Evolutionary conservation across 108 stramenopile species (phyloP), one percentile per base, ranked within the genome.

Genomic region (Skeletonema marinoi): DNA sequence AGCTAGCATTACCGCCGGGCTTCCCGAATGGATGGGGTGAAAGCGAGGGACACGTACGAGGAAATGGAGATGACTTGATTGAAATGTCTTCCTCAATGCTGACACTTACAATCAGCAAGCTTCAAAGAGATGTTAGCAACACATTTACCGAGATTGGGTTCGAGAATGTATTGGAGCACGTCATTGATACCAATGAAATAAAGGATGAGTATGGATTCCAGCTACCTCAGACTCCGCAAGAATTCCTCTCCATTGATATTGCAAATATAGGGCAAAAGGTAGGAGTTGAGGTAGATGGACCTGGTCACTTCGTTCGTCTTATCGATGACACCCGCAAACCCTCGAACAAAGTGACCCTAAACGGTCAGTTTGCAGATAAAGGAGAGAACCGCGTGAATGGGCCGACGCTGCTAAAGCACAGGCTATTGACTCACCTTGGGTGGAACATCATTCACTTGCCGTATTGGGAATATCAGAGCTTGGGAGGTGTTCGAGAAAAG

Each of bases 231-330:
- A 73, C 42, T 54, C 82, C 81, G 29, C 65, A 80, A n/a, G 86
- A 88, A 58, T 81, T 91, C 60, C 72, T 91, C 29, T 88, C 88
- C 10, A 67, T 91, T 39, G 93, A 94, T 73, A 87, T 94, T 78
- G 93, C 93, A 59, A 84, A 94, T 66, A 56, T 88, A 30, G 78
- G 82, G 4, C 29, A 66, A 12, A 75, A 73, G 39, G 81, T 96
- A 41, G 94, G 92, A 11, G 83, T 96, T 32, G 94, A 96, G 82
- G 91, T 96, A 2, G 94, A 96, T 62, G 94, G 94, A 48, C 94
- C 94, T 3, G 87, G 86, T 9, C 94, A 96, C 78, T 96, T 88
- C 51, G 71, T 90, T 25, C 81, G 60, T 8, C 72, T 88, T n/a
- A 81, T 95, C 38, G 92, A 93, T 32, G 17, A 64, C 21, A 67